Evolutionary conservation across 257 asterid genomes (phyloP), one percentile per base, ranked within the genome.

Genomic region (Salvia splendens): DNA sequence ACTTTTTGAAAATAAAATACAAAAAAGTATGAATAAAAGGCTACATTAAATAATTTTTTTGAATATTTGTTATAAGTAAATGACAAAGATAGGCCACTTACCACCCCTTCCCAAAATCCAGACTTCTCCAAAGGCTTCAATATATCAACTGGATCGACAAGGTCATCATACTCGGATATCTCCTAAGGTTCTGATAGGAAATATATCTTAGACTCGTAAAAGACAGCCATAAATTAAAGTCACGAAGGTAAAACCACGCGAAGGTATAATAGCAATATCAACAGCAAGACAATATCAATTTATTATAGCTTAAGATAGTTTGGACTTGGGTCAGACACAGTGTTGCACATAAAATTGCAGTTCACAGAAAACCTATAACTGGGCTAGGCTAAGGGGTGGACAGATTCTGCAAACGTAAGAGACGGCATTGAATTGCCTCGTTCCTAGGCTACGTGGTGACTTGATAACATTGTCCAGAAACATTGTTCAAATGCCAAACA

Each of bases 71-170:
- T 47, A 58, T 32, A n/a, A 41, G 35, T 57, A 55, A 41, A 55
- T 58, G 64, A 64, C 36, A 48, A 46, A 76, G 42, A 70, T 60
- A 64, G 53, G 68, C 51, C 59, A 84, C 91, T 73, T 58, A 94
- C 99, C 85, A 94, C 98, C 77, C 98, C 96, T 70, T 94, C 96
- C 98, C 98, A 94, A 82, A 94, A 94, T 52, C 97, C 97, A 48
- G 96, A 86, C 87, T 94, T 94, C 81, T 94, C 99, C 75, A 94
- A 74, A 73, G 99, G 95, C 50, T 89, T 82, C 82, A 94, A 77
- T 74, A 94, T 85, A 77, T 94, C 99, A 78, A 94, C 95, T 50
- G 99, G 99, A 87, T 94, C 98, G 73, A 87, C 93, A 82, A 94
- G 98, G 61, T 94, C 99, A 49, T 94, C 99, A 49, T 89, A 94